Evolutionary conservation across 495 filamentous ascomycete species (phyloP).

Genomic region (Neurospora sublineolata): DNA sequence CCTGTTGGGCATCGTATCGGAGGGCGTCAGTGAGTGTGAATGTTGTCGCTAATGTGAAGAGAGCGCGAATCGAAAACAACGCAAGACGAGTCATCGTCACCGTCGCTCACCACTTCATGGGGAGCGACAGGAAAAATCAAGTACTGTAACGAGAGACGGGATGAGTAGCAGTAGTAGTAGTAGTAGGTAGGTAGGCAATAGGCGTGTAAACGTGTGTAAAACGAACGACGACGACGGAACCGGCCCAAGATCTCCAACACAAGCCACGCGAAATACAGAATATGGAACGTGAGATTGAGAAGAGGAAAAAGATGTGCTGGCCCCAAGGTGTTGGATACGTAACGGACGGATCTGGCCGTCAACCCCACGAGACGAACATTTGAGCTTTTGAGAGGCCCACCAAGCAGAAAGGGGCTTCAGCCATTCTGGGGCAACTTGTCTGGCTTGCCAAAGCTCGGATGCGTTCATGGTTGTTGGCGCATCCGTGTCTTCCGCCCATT

Average conservation of each 20-base stretch:
- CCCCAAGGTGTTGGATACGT: conserved; percentile 5
- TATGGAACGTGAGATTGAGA: conserved; percentile 8
- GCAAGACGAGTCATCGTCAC: conserved; percentile 21
- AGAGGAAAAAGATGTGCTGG: conserved; percentile 13
- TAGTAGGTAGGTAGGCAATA: not conserved
- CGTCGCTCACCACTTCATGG: conserved; percentile 23
- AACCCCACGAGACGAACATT: conserved; percentile 10
- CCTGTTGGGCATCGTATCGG: conserved; percentile 42
- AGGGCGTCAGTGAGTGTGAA: conserved; percentile 29
- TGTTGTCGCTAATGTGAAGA: conserved; percentile 16
- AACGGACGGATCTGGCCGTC: conserved; percentile 8
- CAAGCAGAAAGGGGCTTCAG: conserved; percentile 9
- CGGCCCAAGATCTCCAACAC: conserved; percentile 10
- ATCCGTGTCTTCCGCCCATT: conserved; percentile 7
- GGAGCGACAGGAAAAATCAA: conserved; percentile 17
- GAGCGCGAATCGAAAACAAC: conserved; percentile 17
- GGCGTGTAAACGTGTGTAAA: conserved; percentile 1
- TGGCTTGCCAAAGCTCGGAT: conserved; percentile 5
- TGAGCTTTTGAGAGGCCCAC: conserved; percentile 6
- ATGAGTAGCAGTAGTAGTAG: not conserved
- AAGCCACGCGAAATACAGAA: conserved; percentile 16
- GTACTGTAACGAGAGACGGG: conserved; percentile 16
- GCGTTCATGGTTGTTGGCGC: conserved; percentile 1
- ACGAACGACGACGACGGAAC: conserved; percentile 10
- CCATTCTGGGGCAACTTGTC: conserved; percentile 2